Percentiles rank a stretch among this genome's conserved stretches.
Evolutionary conservation across 2,329 filamentous ascomycete species (phyloP).

Genomic region (Blastomyces percursus): DNA sequence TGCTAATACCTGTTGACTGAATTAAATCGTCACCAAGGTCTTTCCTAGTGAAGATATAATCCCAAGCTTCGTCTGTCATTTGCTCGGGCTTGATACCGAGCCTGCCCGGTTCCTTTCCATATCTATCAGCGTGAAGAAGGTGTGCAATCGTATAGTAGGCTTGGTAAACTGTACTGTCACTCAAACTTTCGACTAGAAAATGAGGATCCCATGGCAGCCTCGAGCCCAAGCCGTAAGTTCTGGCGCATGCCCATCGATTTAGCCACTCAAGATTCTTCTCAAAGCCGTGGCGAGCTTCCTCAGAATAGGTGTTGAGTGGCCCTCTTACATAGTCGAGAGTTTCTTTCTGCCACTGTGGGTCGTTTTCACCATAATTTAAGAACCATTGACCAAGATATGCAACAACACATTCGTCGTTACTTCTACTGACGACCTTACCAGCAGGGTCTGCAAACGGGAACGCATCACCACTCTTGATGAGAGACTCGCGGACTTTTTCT

Average conservation of each 20-base stretch:
- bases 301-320: slow-evolving; percentile 67
- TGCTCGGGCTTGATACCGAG: slow-evolving; percentile 66
- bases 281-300: slow-evolving; percentile 68
- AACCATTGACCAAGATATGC: slow-evolving; percentile 96
- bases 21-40: slow-evolving; percentile 57
- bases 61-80: slow-evolving; percentile 92
- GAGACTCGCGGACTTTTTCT: slow-evolving; percentile 65
- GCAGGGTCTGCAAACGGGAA: slow-evolving; percentile 94
- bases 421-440: slow-evolving; percentile 75
- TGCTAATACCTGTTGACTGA: slow-evolving; percentile 57
- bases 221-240: slow-evolving; percentile 84
- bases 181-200: slow-evolving; percentile 85
- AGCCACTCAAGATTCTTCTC: slow-evolving; percentile 83
- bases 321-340: slow-evolving; percentile 63
- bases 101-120: slow-evolving; percentile 60
- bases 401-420: slow-evolving; percentile 85
- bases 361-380: slow-evolving; percentile 85
- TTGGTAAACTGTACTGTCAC: slow-evolving; percentile 81
- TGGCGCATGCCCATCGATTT: slow-evolving; percentile 87
- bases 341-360: slow-evolving; percentile 63
- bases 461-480: slow-evolving; percentile 66
- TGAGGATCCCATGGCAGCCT: slow-evolving; percentile 88
- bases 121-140: slow-evolving; percentile 71
- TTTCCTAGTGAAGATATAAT: slow-evolving; percentile 78
- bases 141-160: slow-evolving; percentile 52